Conservation (phyloP, 495 filamentous ascomycete species). For the Pyrenula massariospora region DNA sequence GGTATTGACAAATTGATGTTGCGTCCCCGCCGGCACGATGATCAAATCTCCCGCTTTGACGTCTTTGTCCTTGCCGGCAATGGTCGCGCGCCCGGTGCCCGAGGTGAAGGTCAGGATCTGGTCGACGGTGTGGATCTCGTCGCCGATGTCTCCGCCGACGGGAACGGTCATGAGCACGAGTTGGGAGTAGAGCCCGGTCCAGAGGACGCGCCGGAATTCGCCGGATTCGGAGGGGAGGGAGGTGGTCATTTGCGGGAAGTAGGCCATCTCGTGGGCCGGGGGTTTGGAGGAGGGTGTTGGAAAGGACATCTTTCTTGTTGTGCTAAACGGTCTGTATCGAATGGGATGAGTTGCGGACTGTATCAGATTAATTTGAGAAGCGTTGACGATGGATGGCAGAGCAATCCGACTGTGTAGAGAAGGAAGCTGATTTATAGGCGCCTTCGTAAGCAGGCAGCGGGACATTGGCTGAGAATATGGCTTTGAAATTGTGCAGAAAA, state of each 20-base stretch:
- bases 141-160: conserved; percentile 51
- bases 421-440: background rate
- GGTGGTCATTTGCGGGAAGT: conserved; percentile 42
- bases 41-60: conserved; percentile 49
- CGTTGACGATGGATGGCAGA: background rate
- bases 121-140: conserved; percentile 51
- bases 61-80: conserved; percentile 45
- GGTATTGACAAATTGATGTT: conserved; percentile 56
- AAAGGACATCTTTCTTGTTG: background rate
- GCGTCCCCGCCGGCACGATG: conserved; percentile 52
- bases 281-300: conserved; percentile 13
- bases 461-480: background rate
- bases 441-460: background rate
- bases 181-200: conserved; percentile 52
- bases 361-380: background rate
- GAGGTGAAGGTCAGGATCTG: conserved; percentile 54
- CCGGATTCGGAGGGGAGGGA: conserved; percentile 35
- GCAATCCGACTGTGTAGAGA: background rate
- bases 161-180: conserved; percentile 54
- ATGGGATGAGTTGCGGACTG: background rate
- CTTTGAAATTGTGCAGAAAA: background rate
- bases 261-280: conserved; percentile 44
- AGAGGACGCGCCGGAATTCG: conserved; percentile 49
- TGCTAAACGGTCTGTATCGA: background rate
- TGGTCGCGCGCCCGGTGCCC: conserved; percentile 42